These are phyloP conservation scores for Paramecium pentaurelia DNA, from an alignment of 73 alveolate genomes.

Conservation along the genomic window DNA sequence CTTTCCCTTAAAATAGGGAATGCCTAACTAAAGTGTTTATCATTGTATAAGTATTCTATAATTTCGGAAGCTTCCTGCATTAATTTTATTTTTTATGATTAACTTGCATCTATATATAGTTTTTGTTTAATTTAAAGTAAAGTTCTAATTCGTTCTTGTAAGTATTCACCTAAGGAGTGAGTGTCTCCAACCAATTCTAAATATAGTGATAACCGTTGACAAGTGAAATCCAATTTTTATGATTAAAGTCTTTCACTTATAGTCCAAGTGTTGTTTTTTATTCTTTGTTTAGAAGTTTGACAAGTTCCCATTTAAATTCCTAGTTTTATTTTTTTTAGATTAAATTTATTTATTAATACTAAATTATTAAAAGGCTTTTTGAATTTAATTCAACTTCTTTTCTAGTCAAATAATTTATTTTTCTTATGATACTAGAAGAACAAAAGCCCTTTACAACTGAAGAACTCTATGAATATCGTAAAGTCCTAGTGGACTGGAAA, in stretches of 20 bases:
- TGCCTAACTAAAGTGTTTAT: slow-evolving; percentile 25
- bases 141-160: background rate
- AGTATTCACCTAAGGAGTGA: background rate
- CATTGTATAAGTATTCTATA: background rate
- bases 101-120: background rate
- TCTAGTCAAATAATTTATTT: background rate
- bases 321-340: background rate
- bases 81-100: background rate
- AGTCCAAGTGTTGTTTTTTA: background rate
- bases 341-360: background rate
- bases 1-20: slow-evolving; percentile 39
- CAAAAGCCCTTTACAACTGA: background rate
- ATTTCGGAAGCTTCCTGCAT: background rate
- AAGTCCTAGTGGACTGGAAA: slow-evolving; percentile 33
- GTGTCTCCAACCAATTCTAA: slow-evolving; percentile 28
- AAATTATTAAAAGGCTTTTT: background rate
- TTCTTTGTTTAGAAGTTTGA: background rate
- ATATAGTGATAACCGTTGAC: background rate
- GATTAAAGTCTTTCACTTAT: background rate
- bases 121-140: background rate
- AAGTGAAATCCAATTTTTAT: background rate
- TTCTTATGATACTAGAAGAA: background rate
- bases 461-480: slow-evolving; percentile 25
- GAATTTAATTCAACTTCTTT: background rate
- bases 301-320: background rate